Conservation (phyloP, 2,329 filamentous ascomycete species). For the Ceratocystis harringtonii region DNA sequence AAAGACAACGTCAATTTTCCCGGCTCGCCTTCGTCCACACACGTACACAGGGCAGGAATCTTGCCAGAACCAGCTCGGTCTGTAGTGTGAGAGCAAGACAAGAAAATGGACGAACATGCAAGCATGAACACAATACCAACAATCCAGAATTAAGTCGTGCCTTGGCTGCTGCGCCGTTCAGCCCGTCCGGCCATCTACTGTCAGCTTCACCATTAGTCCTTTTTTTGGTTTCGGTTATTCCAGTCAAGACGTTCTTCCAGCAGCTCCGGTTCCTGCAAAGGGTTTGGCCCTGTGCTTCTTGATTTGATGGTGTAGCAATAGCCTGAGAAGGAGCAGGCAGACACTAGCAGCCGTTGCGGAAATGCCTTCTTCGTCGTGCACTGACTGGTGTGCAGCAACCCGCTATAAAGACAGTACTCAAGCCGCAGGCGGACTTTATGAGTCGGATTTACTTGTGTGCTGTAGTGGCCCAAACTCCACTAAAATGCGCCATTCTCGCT, state of each 20-base stretch:
- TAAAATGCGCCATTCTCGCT: no score
- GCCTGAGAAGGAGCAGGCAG: background rate
- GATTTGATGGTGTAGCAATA: background rate
- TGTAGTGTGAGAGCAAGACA: background rate
- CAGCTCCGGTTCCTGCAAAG: background rate
- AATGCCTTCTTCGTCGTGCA: background rate
- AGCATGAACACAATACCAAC: background rate
- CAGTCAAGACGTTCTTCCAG: background rate
- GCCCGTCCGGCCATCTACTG: no score
- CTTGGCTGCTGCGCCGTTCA: no score
- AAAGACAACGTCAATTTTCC: background rate
- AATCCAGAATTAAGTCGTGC: background rate
- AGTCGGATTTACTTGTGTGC: no score
- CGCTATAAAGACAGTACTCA: background rate
- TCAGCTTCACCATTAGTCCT: background rate
- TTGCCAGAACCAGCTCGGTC: no score
- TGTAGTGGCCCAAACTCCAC: no score
- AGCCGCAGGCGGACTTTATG: no score
- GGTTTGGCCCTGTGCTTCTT: background rate
- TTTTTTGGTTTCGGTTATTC: background rate
- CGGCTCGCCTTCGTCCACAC: background rate
- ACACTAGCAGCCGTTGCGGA: background rate
- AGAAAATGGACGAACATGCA: background rate
- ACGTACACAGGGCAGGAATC: background rate
- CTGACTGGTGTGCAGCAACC: background rate